A percentile compares a stretch with the other conserved stretches of the same genome.
Conservation (phyloP, 805 yeast genomes). For the Nakazawaea wickerhamii region DNA sequence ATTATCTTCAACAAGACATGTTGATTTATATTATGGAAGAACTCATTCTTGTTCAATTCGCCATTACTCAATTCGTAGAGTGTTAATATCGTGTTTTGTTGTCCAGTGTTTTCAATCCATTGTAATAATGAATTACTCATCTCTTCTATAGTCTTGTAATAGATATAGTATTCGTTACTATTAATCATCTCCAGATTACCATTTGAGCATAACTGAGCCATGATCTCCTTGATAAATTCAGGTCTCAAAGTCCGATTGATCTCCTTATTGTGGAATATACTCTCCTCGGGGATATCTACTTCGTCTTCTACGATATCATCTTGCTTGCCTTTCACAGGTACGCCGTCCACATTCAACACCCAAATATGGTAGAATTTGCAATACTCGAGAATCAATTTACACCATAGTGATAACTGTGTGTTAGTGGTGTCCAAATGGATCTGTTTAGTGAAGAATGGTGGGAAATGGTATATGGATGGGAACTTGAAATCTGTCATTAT, state of each 20-base stretch:
- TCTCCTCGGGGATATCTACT: constrained; percentile 16
- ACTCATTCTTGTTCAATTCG: constrained; percentile 50
- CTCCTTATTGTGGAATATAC: constrained; percentile 44
- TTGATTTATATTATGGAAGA: constrained; percentile 59
- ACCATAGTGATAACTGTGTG: constrained; percentile 81
- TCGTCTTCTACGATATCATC: constrained; percentile 14
- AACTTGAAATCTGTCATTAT: constrained; percentile 20
- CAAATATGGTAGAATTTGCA: constrained; percentile 54
- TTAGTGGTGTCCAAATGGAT: constrained; percentile 74
- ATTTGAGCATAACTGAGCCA: constrained; percentile 47
- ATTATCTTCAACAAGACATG: constrained; percentile 48
- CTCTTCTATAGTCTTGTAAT: constrained; percentile 65
- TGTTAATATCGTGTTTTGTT: constrained; percentile 70
- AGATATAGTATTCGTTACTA: constrained; percentile 33
- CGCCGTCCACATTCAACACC: constrained; percentile 40
- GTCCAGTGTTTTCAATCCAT: constrained; percentile 77
- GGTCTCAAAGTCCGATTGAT: constrained; percentile 51
- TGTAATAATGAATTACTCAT: constrained; percentile 62
- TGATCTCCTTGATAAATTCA: constrained; percentile 50
- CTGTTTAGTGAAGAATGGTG: constrained; percentile 89
- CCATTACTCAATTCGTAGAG: constrained; percentile 72
- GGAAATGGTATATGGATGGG: constrained; percentile 66
- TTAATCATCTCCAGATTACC: constrained; percentile 34
- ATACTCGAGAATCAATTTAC: constrained; percentile 52
- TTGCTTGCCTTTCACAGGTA: constrained; percentile 20